Evolutionary conservation across 306 rosid genomes (phyloP).

Genomic region (Trifolium pratense): DNA sequence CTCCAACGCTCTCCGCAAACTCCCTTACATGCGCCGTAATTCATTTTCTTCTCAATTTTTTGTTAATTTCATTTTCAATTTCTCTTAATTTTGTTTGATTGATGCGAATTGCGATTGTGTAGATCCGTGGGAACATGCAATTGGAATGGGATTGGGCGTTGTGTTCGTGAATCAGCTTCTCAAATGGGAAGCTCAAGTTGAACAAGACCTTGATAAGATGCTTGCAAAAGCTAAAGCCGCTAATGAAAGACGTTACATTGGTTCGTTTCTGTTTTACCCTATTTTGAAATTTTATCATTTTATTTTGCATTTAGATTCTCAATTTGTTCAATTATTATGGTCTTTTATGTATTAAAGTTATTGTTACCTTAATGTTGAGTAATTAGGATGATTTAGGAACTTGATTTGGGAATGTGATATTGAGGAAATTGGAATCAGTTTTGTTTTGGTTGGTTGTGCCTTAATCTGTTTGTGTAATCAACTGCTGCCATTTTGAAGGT

Average conservation of each 20-base stretch:
- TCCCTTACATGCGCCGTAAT: constrained; percentile 97
- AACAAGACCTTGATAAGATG: constrained; percentile 86
- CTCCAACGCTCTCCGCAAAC: constrained; percentile 97
- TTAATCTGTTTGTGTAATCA: background rate
- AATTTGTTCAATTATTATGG: background rate
- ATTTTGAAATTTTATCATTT: background rate
- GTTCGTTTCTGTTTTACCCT: constrained; percentile 39
- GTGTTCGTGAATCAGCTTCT: constrained; percentile 73
- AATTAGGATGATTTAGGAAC: background rate
- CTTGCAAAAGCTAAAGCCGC: constrained; percentile 89
- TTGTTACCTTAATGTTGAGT: background rate
- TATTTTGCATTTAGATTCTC: constrained; percentile 5
- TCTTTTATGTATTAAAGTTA: background rate
- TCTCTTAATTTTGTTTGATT: background rate
- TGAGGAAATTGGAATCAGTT: background rate
- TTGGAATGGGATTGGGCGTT: constrained; percentile 86
- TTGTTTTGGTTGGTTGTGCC: background rate
- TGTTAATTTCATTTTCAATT: constrained; percentile 7
- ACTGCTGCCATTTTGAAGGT: background rate
- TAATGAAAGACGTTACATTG: constrained; percentile 92
- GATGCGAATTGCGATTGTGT: constrained; percentile 5
- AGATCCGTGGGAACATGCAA: constrained; percentile 98
- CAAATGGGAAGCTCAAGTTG: constrained; percentile 76
- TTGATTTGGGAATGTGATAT: background rate
- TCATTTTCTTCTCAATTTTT: constrained; percentile 7